Evolutionary conservation across 768 basidiomycete species (phyloP).

Genomic region (Xanthoconium purpureum): DNA sequence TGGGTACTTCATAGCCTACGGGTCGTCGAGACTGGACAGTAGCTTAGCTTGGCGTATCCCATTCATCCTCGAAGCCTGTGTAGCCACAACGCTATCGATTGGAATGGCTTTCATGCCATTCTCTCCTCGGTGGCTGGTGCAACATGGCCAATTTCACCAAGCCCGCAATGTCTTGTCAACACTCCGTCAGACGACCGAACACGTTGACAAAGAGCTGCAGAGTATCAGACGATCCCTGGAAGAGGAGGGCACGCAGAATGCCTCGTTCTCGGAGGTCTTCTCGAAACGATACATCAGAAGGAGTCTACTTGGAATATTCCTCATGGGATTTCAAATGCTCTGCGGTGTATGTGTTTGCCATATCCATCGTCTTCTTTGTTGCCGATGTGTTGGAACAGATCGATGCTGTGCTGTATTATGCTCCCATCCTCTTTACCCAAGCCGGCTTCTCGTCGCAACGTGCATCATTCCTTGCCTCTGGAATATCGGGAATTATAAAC

Average conservation of each 20-base stretch:
- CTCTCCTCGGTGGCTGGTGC: conserved; percentile 30
- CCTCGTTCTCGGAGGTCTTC: conserved; percentile 29
- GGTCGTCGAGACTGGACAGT: conserved; percentile 18
- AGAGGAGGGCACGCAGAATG: conserved; percentile 16
- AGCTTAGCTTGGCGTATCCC: conserved; percentile 29
- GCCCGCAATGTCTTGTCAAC: conserved; percentile 30
- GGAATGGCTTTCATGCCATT: conserved; percentile 26
- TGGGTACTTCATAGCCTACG: conserved; percentile 31
- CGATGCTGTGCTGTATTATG: conserved; percentile 36
- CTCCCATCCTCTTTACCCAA: conserved; percentile 47
- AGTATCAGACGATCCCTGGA: conserved; percentile 22
- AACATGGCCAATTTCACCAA: conserved; percentile 31
- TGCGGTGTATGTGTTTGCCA: conserved; percentile 18
- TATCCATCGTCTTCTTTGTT: not conserved
- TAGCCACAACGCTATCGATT: conserved; percentile 15
- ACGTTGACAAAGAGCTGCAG: conserved; percentile 21
- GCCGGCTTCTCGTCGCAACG: conserved; percentile 46
- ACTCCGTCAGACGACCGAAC: conserved; percentile 9
- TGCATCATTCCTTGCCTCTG: conserved; percentile 50
- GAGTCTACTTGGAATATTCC: conserved; percentile 40
- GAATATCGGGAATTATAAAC: conserved; percentile 46
- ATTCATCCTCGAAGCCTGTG: conserved; percentile 25
- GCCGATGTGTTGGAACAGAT: conserved; percentile 14
- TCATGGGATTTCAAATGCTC: conserved; percentile 45
- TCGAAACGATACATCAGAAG: conserved; percentile 31